Base-by-base conservation (phyloP, 176 grass and related monocot genomes). In the Musa troglodytarum region DNA sequence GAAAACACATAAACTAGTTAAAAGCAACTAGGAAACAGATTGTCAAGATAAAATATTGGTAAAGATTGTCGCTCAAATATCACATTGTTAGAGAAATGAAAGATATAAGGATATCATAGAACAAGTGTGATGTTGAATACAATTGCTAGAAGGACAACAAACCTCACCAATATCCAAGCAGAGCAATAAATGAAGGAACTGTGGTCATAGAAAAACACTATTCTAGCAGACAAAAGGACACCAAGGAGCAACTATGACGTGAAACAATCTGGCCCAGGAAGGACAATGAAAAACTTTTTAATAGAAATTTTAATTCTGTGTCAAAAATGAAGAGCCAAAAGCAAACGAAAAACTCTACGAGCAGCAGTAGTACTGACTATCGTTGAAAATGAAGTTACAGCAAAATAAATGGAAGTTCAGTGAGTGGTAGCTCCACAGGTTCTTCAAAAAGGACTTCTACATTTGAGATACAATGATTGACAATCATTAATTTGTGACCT, bases 191-290 rank as follows among this genome's bases (percentile, higher is more conserved):
- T 22, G 20, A 63, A 5, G 8, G 61, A 10, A n/a, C 10, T 2
- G 29, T 28, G 15, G 11, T 21, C 64, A 65, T 2, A 65, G 22
- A 26, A 65, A 65, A 65, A 65, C 23, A 11, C 21, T 65, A 65
- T 65, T 65, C 26, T 65, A 67, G 64, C 23, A 67, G 64, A 34
- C 64, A 67, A 67, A 28, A 67, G 24, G 64, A 34, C 64, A 67
- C 64, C 64, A 34, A 67, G 11, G 64, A 67, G 12, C 10, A 67
- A 26, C 26, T 67, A 34, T 67, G 64, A 67, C 14, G 29, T 14
- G 26, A 67, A 34, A 67, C 65, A 67, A 34, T 12, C 13, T 43
- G 65, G 57, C 14, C 26, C 5, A 29, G 24, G 1, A 26, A 29
- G 12, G 65, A 67, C 3, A 67, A 29, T 67, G 63, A 43, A 14